Evolutionary conservation across 1,284 basidiomycete species (phyloP), one percentile per base, ranked within the genome.

Genomic region (Ceratobasidium sp.): DNA sequence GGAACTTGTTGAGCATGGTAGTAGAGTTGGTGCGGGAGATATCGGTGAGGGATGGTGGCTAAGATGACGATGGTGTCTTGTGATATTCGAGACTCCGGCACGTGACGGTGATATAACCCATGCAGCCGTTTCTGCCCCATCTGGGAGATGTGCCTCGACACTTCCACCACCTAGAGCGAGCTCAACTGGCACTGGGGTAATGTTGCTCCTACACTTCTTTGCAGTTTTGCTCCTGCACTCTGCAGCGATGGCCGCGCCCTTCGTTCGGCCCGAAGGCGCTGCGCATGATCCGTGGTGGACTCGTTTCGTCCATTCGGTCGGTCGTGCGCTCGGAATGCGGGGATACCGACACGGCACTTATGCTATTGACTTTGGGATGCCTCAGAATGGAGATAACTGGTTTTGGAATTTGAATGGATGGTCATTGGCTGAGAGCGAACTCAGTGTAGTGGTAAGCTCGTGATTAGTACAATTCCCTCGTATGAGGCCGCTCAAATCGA

Each of bases 1-100:
- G 88, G 84, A 96, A 92, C 81, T 93, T 94, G 81, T 93, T 90
- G 75, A 96, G 83, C 83, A 94, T 86, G 54, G 88, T 87, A 79
- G 80, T 80, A 27, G 53, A 56, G 74, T 11, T 46, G 46, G 3
- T 19, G 37, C 11, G 69, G 11, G 5, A 16, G 58, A 24, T 22
- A 29, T 66, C 31, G 29, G 48, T 66, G 64, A 27, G 29, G 37
- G 46, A 29, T 72, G 39, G 69, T 72, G 69, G 69, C 69, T 61
- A 29, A 37, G 31, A 72, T 72, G 69, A 72, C 69, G 69, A 62
- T 6, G 69, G 46, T n/a, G 43, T 14, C 37, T 37, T 48, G 56
- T 72, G 56, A 51, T 41, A 62, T 72, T 53, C 43, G 37, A 14
- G 24, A 27, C 13, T 29, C 14, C 1, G 54, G 58, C 58, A 72